Evolutionary conservation across 2,329 filamentous ascomycete species (phyloP).

Genomic region (Phyllosticta ampelicida): DNA sequence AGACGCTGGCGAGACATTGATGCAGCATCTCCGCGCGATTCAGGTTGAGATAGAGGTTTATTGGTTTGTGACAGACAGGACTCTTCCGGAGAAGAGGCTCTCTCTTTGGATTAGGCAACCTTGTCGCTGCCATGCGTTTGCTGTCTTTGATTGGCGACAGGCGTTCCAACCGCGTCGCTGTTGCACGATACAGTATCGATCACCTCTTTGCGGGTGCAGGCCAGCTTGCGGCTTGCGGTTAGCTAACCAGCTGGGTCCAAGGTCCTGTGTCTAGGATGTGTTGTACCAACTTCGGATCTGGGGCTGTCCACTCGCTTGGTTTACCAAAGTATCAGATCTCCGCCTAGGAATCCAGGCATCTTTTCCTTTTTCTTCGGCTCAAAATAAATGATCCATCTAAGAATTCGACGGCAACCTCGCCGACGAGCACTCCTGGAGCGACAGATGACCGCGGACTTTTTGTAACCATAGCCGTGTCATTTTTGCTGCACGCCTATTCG

Average conservation of each 20-base stretch:
- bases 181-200: not conserved
- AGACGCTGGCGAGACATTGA: not conserved
- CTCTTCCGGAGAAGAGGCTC: not conserved
- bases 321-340: not conserved
- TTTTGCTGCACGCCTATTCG: not conserved
- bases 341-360: not conserved
- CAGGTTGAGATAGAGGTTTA: not conserved
- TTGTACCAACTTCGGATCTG: not conserved
- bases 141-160: not conserved
- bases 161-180: not conserved
- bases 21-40: not conserved
- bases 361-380: not conserved
- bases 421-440: not conserved
- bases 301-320: not conserved
- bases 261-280: not conserved
- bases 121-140: not conserved
- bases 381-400: not conserved
- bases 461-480: not conserved
- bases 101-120: not conserved
- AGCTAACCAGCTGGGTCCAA: not conserved
- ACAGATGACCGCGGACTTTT: constrained; percentile 4
- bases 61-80: not conserved
- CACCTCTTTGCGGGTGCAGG: not conserved
- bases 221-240: not conserved
- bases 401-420: not conserved